Evolutionary conservation across 2,329 filamentous ascomycete genomes (phyloP).

Genomic region (Colletotrichum theobromicola): DNA sequence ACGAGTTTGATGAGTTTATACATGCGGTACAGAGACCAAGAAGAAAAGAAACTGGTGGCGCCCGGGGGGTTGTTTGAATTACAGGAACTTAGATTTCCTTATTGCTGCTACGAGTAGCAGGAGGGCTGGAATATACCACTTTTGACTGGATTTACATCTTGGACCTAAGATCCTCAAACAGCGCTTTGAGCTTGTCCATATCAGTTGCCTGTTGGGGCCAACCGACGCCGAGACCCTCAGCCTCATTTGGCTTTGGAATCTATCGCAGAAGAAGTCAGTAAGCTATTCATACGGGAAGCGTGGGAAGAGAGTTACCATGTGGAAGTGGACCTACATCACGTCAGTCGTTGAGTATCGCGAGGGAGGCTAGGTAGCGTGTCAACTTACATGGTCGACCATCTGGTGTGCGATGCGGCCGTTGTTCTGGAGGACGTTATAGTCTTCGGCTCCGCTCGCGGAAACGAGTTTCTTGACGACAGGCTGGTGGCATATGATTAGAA

Average conservation of each 20-base stretch:
- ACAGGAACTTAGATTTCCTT: conserved; percentile 4
- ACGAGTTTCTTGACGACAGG: conserved; percentile 89
- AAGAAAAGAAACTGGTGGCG: background rate
- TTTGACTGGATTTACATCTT: conserved; percentile 69
- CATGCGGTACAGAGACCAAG: background rate
- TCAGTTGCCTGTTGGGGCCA: conserved; percentile 82
- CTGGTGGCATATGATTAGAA: conserved; percentile 35
- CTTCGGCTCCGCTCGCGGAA: conserved; percentile 71
- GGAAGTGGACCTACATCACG: conserved; percentile 78
- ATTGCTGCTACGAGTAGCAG: background rate
- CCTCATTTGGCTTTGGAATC: conserved; percentile 92
- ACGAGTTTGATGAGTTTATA: background rate
- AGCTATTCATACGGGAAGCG: background rate
- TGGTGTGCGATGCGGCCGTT: conserved; percentile 93
- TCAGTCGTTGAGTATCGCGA: background rate
- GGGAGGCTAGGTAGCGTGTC: background rate
- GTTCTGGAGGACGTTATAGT: conserved; percentile 97
- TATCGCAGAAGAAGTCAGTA: conserved; percentile 35
- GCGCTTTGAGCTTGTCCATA: conserved; percentile 81
- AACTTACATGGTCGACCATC: conserved; percentile 84
- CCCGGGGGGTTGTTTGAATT: conserved; percentile 12
- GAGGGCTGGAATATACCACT: background rate
- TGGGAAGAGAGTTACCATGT: conserved; percentile 67
- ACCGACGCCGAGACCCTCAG: conserved; percentile 77
- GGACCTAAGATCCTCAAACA: conserved; percentile 83